Evolutionary conservation across 352 stramenopile genomes (phyloP), one percentile per base, ranked within the genome.

Genomic region (Phytophthora lateralis): DNA sequence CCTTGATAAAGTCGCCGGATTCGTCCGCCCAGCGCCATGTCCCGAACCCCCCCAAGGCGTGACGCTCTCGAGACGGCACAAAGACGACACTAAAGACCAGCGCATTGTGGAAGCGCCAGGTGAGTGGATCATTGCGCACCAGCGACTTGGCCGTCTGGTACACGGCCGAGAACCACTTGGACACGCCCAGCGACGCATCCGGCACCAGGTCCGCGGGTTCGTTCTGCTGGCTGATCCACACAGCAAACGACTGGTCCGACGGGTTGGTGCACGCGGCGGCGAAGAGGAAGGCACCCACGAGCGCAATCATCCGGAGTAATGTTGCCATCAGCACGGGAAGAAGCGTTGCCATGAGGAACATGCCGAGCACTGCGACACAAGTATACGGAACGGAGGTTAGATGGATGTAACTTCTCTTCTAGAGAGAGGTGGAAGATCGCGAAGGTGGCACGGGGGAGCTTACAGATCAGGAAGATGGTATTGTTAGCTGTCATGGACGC

Each of bases 1-100:
- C 60, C 5, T 71, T 71, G 30, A 92, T 46, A 17, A 56, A 61
- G 14, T 75, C 63, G 29, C 71, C 71, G 29, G 49, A 54, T 35
- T 76, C 66, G 62, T 93, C 85, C 14, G 75, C 84, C 85, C 85
- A 94, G 55, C 78, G 77, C 85, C 85, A 94, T 7, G 72, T 65
- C 18, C 83, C 83, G 37, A 89, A 81, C 49, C 76, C 62, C 11
- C 85, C 85, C 32, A 94, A 71, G 9, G 85, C 85, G 43, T 88
- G 79, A 17, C 82, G 74, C 32, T 94, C 74, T 54, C 82, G 62
- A 14, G 76, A 67, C 15, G 78, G 73, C 7, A 94, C 81, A 45
- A 82, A 74, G 29, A 86, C 82, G 39, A 94, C 71, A 17, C 75
- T 91, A 57, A 88, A 91, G 18, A 76, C 54, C 7, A 91, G 21